Base-by-base conservation (phyloP, 345 rosid genomes). In the Zanthoxylum bungeanum region DNA sequence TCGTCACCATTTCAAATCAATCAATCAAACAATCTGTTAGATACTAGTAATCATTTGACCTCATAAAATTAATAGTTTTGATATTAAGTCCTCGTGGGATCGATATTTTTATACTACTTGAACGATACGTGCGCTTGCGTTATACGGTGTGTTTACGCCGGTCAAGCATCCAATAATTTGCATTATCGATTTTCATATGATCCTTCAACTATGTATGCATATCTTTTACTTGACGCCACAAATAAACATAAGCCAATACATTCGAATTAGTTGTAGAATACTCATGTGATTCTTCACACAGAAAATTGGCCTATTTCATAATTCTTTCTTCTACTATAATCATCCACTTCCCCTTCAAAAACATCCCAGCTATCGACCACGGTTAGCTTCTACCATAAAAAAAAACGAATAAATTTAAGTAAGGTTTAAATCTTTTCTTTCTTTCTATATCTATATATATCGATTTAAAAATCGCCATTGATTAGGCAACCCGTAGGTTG, bases 151-250 rank as follows among this genome's bases (percentile, higher is more conserved):
- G n/a, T n/a, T n/a, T n/a, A n/a, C n/a, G n/a, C n/a, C n/a, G n/a
- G n/a, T n/a, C n/a, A n/a, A n/a, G n/a, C 85, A 19, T 86, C 85
- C 31, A 84, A 5, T 40, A 91, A 81, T 73, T 86, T 85, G 80
- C 97, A 93, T 4, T 89, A 88, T 75, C 95, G 80, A n/a, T 80
- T 73, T 17, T 63, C 72, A 51, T 88, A 93, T 0, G 94, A 91
- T 27, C 98, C 97, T 84, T 91, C 86, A 12, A 93, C 73, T 50
- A 74, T 84, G 49, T 81, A 91, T 27, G 70, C 79, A 40, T 9
- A n/a, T 28, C 78, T 74, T 71, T 75, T 89, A 36, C 80, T 75
- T 10, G 72, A 60, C n/a, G n/a, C n/a, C 11, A 37, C 60, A n/a
- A 36, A 39, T 63, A 85, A 22, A 87, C 79, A 66, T 84, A 49